Percentiles rank a stretch among this genome's conserved stretches.
Conservation (phyloP, 768 basidiomycete genomes). For the Suillus tomentosus region DNA sequence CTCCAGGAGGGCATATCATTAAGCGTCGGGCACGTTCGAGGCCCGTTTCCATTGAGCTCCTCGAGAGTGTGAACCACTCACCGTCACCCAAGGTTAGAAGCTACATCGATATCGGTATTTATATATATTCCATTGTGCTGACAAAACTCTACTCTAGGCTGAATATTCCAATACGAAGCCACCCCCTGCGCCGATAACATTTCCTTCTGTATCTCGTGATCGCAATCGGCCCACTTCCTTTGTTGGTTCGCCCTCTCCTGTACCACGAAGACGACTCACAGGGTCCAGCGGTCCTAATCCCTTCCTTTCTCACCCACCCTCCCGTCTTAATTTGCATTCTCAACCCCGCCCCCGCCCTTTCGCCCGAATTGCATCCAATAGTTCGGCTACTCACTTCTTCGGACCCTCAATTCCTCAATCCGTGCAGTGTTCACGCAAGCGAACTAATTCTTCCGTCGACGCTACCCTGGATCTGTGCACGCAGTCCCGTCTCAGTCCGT, state of each 20-base stretch:
- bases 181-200: constrained; percentile 27
- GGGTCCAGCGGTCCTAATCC: constrained; percentile 37
- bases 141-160: constrained; percentile 1
- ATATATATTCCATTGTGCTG: neutral
- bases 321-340: neutral
- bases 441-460: constrained; percentile 21
- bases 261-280: constrained; percentile 54
- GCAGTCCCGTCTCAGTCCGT: constrained; percentile 31
- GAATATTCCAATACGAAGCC: constrained; percentile 14
- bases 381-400: constrained; percentile 69
- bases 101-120: neutral
- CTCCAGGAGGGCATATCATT: constrained; percentile 74
- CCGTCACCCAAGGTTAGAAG: constrained; percentile 39
- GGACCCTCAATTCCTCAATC: constrained; percentile 44
- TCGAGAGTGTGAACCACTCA: constrained; percentile 50
- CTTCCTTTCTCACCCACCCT: constrained; percentile 21
- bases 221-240: constrained; percentile 48
- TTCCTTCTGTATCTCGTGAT: constrained; percentile 42
- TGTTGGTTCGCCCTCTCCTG: constrained; percentile 54
- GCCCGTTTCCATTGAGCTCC: constrained; percentile 67
- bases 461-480: constrained; percentile 13
- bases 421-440: constrained; percentile 23
- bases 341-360: constrained; percentile 40
- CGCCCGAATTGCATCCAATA: constrained; percentile 51
- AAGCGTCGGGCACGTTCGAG: constrained; percentile 76